Evolutionary conservation across 345 rosid species (phyloP), one percentile per base, ranked within the genome.

Genomic region (Hibiscus tridactylites): DNA sequence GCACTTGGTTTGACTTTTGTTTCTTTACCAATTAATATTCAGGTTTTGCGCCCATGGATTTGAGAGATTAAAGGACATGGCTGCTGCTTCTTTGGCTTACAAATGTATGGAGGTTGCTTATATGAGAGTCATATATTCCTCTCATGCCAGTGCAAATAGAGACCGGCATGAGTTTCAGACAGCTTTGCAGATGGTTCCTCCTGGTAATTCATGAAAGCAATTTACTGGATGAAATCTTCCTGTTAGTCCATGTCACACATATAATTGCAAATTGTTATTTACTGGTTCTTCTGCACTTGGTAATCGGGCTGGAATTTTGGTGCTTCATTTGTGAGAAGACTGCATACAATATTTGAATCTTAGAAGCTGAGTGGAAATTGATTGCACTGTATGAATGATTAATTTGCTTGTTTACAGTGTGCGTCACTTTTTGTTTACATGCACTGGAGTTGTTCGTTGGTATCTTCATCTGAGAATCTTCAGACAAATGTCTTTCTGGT

Each of bases 51-150:
- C 98, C 81, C 90, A 84, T 73, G 99, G 91, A 72, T 96, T 86
- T 39, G 99, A 96, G 90, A 96, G 88, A 78, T 77, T 77, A 61
- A 88, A 85, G 84, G 92, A 96, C 74, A 86, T 86, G 93, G 99
- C 91, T 65, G 85, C 92, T 70, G 98, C 99, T 79, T 89, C 99
- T 42, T 87, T 95, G 82, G 98, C 98, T 68, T 95, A 95, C 89
- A 95, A 95, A 73, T 92, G 97, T 81, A 87, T 81, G 84, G 99
- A 95, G 86, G 96, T 95, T 76, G 99, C 99, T 64, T 87, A 86
- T 83, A 81, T 95, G 84, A 92, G 91, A 83, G 53, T 47, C 53
- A 47, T 50, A 5, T 50, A 50, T 50, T 3, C 17, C 17, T 50
- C 54, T 13, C 17, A 50, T 4, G 6, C 54, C 16, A 15, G 3